phyloP scores from a whole-genome alignment of 441 rosid genomes.

The Mallotus repandus region DNA sequence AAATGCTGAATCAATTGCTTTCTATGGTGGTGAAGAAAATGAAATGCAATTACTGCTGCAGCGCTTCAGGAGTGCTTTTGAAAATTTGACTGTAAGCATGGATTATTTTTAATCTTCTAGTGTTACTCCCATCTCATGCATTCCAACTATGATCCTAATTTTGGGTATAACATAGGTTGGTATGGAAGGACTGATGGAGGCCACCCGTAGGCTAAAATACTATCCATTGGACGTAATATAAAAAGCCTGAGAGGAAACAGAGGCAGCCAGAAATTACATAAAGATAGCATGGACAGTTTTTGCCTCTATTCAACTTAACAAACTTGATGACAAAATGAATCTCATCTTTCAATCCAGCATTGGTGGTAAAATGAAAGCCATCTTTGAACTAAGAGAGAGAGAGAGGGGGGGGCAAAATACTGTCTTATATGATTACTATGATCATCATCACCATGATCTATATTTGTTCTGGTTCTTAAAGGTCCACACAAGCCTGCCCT shows the following conservation, averaged over 20 bases:
- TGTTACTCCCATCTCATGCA: neutral
- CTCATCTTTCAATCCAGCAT: no score
- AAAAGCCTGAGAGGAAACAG: no score
- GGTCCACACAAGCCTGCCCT: no score
- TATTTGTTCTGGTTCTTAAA: no score
- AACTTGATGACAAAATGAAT: no score
- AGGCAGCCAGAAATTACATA: neutral
- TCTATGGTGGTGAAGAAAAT: slow-evolving; percentile 89
- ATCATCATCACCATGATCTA: no score
- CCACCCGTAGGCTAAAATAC: neutral
- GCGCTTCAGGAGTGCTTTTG: slow-evolving; percentile 86
- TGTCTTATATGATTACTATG: no score
- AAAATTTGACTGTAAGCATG: slow-evolving; percentile 62
- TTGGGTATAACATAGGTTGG: neutral
- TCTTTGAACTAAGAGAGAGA: no score
- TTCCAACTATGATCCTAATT: neutral
- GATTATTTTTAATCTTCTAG: slow-evolving; percentile 9
- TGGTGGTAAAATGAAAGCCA: no score
- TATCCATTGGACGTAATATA: neutral
- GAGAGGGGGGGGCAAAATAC: no score
- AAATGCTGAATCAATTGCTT: slow-evolving; percentile 95
- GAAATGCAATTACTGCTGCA: slow-evolving; percentile 83
- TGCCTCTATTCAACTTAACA: neutral
- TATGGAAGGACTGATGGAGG: neutral
- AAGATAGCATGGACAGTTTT: neutral